Evolutionary conservation across 345 rosid genomes (phyloP), one percentile per base, ranked within the genome.

Genomic region (Balakata baccata): DNA sequence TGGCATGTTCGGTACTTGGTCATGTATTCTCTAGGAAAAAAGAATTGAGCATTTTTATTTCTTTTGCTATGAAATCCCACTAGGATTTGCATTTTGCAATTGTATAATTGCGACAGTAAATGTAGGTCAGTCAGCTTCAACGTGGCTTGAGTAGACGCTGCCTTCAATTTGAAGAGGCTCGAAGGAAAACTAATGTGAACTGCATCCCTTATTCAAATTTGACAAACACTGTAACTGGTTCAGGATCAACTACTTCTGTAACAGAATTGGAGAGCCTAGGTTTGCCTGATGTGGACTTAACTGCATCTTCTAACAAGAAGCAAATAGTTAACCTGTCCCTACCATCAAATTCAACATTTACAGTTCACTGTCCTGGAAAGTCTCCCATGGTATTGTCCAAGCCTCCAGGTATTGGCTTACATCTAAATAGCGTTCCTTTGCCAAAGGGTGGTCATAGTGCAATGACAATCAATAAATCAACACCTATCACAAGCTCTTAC

Each of bases 91-190:
- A 50, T 77, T 72, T 74, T 79, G 43, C 76, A 2, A 62, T 74
- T 68, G 72, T 82, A 71, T 82, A 81, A 80, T 81, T 62, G 64
- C 25, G 66, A 73, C 25, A 39, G 37, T 77, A 66, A 66, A 65
- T 86, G 79, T 76, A 89, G 91, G 87, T 68, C 71, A 66, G 78
- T 66, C 84, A 82, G 65, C 77, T 80, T 56, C 89, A 86, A 38
- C 85, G 85, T 63, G 86, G 86, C 76, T 63, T 86, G 82, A 87
- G 89, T 70, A 85, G 90, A 60, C 87, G 91, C 64, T 85, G 89
- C 78, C 89, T 89, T 79, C 91, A 84, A 74, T 89, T 89, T 81
- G 87, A 78, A 77, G 86, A 85, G 72, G 78, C 84, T 70, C 79
- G 63, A 74, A 59, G 69, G 22, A 75, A 80, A 65, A 41, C 69